phyloP scores from a whole-genome alignment of 352 stramenopile genomes.

The Phytophthora capsici region DNA sequence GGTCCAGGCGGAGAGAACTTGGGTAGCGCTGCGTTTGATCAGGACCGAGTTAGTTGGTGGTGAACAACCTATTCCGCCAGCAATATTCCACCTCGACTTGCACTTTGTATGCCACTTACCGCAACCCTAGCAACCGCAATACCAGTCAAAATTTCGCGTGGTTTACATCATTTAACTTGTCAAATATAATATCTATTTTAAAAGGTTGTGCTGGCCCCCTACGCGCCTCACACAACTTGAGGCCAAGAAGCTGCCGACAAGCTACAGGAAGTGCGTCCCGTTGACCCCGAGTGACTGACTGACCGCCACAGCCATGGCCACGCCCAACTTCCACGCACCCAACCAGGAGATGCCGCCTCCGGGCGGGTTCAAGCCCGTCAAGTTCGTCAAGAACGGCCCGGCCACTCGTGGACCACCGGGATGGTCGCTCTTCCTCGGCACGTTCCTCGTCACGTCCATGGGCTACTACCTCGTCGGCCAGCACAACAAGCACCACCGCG shows the following conservation, averaged over 20 bases:
- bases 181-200: neutral
- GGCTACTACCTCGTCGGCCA: constrained; percentile 83
- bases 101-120: constrained; percentile 2
- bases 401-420: constrained; percentile 74
- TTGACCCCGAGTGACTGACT: constrained; percentile 3
- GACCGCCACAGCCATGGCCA: constrained; percentile 60
- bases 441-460: constrained; percentile 72
- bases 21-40: constrained; percentile 4
- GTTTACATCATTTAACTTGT: constrained; percentile 1
- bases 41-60: constrained; percentile 36
- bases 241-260: constrained; percentile 23
- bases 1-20: neutral
- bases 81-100: constrained; percentile 2
- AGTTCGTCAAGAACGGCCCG: constrained; percentile 70
- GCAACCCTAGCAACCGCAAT: constrained; percentile 5
- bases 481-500: constrained; percentile 76
- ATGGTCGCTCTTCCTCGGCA: constrained; percentile 80
- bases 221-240: constrained; percentile 34
- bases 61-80: constrained; percentile 35
- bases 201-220: neutral
- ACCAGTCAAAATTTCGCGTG: constrained; percentile 20
- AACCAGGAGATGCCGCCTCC: constrained; percentile 88
- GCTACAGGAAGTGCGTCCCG: constrained; percentile 1
- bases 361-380: constrained; percentile 77
- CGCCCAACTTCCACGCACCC: constrained; percentile 73